Percentiles rank a stretch among this genome's conserved stretches.
Conservation (phyloP, 2,329 filamentous ascomycete genomes). For the Colletotrichum chrysophilum region DNA sequence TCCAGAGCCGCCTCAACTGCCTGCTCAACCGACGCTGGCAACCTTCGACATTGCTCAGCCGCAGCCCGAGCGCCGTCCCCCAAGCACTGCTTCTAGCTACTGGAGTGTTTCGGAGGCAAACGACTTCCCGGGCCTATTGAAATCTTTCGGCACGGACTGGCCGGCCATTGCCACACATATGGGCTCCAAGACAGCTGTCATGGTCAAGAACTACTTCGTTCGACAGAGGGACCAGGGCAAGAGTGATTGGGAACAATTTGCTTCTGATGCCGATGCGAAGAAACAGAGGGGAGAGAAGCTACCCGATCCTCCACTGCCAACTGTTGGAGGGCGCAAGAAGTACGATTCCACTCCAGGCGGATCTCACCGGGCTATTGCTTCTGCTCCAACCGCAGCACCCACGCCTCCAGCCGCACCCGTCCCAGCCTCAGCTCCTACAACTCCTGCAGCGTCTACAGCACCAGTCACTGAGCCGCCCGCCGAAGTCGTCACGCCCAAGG, state of each 20-base stretch:
- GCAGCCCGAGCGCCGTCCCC: constrained; percentile 55
- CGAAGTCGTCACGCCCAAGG: constrained; percentile 51
- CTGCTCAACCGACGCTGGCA: constrained; percentile 50
- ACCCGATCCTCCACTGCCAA: constrained; percentile 64
- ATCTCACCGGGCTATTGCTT: constrained; percentile 46
- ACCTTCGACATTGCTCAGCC: constrained; percentile 55
- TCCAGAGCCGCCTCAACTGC: constrained; percentile 56
- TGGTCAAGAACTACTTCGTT: constrained; percentile 76
- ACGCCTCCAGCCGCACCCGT: constrained; percentile 17
- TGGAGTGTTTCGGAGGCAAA: constrained; percentile 85
- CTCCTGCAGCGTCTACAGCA: constrained; percentile 31
- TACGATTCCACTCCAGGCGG: constrained; percentile 50
- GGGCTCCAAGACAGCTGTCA: constrained; percentile 85
- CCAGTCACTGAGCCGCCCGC: constrained; percentile 43
- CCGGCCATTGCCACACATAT: constrained; percentile 76
- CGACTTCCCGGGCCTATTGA: constrained; percentile 76
- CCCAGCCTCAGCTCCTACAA: constrained; percentile 45
- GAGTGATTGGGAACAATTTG: constrained; percentile 64
- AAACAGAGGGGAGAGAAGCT: constrained; percentile 60
- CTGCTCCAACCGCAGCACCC: constrained; percentile 37
- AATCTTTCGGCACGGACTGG: constrained; percentile 82
- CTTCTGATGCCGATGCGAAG: constrained; percentile 65
- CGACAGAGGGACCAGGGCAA: constrained; percentile 66
- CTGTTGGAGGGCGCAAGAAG: constrained; percentile 54
- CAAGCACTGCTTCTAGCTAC: constrained; percentile 75